Conservation (phyloP, 2,329 filamentous ascomycete genomes). For the Trichophaea hybrida region DNA sequence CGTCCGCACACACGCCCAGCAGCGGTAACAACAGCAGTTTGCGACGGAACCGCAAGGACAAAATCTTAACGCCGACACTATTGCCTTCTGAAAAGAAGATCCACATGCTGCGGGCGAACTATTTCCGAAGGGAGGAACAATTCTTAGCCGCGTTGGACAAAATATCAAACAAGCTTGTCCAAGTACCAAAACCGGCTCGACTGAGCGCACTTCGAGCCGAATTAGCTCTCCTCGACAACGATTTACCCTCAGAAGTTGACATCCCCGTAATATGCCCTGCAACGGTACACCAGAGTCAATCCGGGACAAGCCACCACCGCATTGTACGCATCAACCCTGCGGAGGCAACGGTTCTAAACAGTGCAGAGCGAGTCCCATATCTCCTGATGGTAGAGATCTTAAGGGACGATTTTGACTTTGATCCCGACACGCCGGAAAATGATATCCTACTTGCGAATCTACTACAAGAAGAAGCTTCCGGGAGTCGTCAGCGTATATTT, state of each 20-base stretch:
- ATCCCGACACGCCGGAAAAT: slow-evolving; percentile 60
- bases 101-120: slow-evolving; percentile 62
- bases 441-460: slow-evolving; percentile 47
- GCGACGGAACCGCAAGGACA: slow-evolving; percentile 30
- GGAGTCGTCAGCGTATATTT: slow-evolving; percentile 45
- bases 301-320: slow-evolving; percentile 62
- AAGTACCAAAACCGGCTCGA: slow-evolving; percentile 66
- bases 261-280: slow-evolving; percentile 67
- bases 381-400: slow-evolving; percentile 73
- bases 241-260: slow-evolving; percentile 69
- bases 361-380: slow-evolving; percentile 74
- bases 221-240: slow-evolving; percentile 64
- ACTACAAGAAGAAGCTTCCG: slow-evolving; percentile 39
- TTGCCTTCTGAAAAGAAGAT: slow-evolving; percentile 53
- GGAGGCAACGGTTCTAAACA: slow-evolving; percentile 72
- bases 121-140: slow-evolving; percentile 67
- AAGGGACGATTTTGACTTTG: slow-evolving; percentile 68
- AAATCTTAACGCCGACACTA: slow-evolving; percentile 44
- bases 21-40: slow-evolving; percentile 13
- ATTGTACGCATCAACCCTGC: slow-evolving; percentile 73
- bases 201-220: slow-evolving; percentile 70
- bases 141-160: slow-evolving; percentile 68
- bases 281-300: slow-evolving; percentile 38
- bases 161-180: slow-evolving; percentile 70
- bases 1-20: slow-evolving; percentile 20